A percentile compares a stretch with the other conserved stretches of the same genome.
Conservation (phyloP, 164 flowering plant genomes). For the Annona cherimola region DNA sequence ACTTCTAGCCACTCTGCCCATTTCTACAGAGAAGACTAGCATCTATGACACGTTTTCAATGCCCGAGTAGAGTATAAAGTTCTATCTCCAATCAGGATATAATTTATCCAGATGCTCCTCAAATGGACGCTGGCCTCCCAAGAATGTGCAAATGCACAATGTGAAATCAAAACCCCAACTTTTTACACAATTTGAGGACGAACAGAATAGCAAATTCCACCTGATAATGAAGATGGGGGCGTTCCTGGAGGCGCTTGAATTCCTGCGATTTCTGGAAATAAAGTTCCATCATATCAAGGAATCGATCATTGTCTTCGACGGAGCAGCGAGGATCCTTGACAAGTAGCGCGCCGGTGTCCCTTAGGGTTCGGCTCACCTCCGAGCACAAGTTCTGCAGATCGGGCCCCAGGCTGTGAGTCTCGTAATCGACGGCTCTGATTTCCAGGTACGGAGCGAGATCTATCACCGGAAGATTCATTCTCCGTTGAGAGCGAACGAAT, state of each 20-base stretch:
- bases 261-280: conserved; percentile 62
- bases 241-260: conserved; percentile 74
- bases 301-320: conserved; percentile 80
- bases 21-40: no score
- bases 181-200: background rate
- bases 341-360: conserved; percentile 84
- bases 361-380: conserved; percentile 67
- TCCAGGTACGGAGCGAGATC: conserved; percentile 55
- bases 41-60: no score
- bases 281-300: conserved; percentile 94
- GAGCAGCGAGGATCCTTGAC: conserved; percentile 92
- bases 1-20: no score
- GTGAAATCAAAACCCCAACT: no score
- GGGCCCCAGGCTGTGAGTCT: conserved; percentile 10
- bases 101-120: no score
- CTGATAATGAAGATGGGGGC: conserved; percentile 90
- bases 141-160: no score
- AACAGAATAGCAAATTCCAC: conserved; percentile 20
- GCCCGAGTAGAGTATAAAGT: no score
- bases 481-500: background rate
- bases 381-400: conserved; percentile 35
- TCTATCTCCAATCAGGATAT: no score
- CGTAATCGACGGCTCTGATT: conserved; percentile 8
- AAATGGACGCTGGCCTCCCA: no score
- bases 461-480: conserved; percentile 59